Conservation (phyloP, 2,329 filamentous ascomycete genomes). For the Herpotrichia juniperi region DNA sequence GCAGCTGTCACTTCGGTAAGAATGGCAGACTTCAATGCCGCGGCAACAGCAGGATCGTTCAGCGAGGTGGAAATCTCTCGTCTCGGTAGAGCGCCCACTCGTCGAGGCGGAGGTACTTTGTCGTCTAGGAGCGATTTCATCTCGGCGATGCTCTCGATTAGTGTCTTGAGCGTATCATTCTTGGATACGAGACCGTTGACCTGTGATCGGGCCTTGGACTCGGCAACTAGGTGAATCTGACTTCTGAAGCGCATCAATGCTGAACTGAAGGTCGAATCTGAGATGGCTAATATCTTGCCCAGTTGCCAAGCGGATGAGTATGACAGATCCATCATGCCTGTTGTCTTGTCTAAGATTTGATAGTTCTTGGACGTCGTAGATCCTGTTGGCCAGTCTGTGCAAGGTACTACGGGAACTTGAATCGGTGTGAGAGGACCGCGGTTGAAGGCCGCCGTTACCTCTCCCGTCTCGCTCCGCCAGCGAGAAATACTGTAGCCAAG, state of each 20-base stretch:
- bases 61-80: background rate
- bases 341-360: constrained; percentile 48
- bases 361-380: constrained; percentile 46
- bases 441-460: constrained; percentile 46
- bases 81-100: background rate
- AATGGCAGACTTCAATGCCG: background rate
- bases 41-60: background rate
- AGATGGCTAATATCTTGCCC: constrained; percentile 49
- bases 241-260: constrained; percentile 29
- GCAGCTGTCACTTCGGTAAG: background rate
- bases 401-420: constrained; percentile 11
- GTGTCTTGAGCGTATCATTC: background rate
- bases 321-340: constrained; percentile 52
- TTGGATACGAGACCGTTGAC: background rate
- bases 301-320: constrained; percentile 54
- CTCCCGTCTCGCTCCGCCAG: constrained; percentile 49
- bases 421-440: constrained; percentile 49
- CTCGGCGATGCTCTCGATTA: background rate
- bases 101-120: background rate
- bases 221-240: no score
- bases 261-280: constrained; percentile 39
- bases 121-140: background rate
- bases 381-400: constrained; percentile 5
- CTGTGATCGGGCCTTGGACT: background rate
- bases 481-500: constrained; percentile 50